Conservation (phyloP, 176 grass and related monocot genomes). For the Oryza glaberrima region DNA sequence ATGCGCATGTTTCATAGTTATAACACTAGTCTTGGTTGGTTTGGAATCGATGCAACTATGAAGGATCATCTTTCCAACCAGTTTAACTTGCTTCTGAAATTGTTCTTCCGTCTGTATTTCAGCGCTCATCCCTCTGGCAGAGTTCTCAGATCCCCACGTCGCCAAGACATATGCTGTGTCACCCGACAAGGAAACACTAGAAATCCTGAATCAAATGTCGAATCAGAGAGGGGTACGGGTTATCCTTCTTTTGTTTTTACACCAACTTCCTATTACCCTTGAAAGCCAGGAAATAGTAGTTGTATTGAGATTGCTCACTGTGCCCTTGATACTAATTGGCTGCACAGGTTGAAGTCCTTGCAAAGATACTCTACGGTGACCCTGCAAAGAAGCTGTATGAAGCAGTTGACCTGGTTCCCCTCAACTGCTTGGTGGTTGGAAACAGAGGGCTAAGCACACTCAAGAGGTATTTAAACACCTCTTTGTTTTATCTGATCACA, state of each 20-base stretch:
- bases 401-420: slow-evolving; percentile 54
- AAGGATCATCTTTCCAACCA: background rate
- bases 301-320: background rate
- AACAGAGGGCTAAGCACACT: slow-evolving; percentile 71
- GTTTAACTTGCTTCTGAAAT: background rate
- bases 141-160: slow-evolving; percentile 63
- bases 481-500: background rate
- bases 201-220: slow-evolving; percentile 57
- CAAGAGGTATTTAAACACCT: slow-evolving; percentile 56
- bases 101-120: background rate
- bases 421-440: slow-evolving; percentile 62
- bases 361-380: slow-evolving; percentile 67
- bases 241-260: background rate
- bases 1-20: background rate
- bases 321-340: background rate
- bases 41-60: background rate
- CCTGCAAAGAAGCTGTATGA: slow-evolving; percentile 61
- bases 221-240: slow-evolving; percentile 50
- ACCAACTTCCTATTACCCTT: background rate
- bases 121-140: slow-evolving; percentile 73
- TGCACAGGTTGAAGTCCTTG: slow-evolving; percentile 68
- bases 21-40: background rate
- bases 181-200: slow-evolving; percentile 65
- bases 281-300: background rate
- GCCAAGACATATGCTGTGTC: slow-evolving; percentile 61